Conservation (phyloP, 345 rosid species). For the Garcia nutans region DNA sequence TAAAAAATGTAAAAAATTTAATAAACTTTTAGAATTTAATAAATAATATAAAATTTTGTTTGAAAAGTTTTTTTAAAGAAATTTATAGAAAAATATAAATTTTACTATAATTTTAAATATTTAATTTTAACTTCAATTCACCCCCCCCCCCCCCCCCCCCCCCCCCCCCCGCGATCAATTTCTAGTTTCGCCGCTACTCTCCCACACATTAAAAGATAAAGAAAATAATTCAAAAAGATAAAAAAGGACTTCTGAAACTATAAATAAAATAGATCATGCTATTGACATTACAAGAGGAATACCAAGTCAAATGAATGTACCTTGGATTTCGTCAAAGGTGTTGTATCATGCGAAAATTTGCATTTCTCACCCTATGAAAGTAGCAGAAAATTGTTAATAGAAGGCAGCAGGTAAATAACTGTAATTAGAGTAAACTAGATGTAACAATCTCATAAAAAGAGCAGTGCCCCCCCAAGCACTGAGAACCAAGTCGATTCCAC, state of each 20-base stretch:
- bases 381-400: slow-evolving; percentile 10
- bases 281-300: neutral
- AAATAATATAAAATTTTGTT: too few species aligned
- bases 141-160: too few species aligned
- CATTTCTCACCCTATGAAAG: slow-evolving; percentile 69
- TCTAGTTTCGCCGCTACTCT: too few species aligned
- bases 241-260: neutral
- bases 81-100: too few species aligned
- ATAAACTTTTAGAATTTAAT: too few species aligned
- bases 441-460: neutral
- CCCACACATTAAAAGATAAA: neutral
- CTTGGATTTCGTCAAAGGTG: slow-evolving; percentile 77
- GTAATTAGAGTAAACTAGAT: neutral
- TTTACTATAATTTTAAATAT: too few species aligned
- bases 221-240: neutral
- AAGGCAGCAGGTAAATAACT: neutral
- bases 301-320: slow-evolving; percentile 31
- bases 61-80: too few species aligned
- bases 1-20: too few species aligned
- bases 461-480: neutral
- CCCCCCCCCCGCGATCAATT: too few species aligned
- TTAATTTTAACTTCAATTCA: too few species aligned
- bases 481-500: neutral
- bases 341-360: slow-evolving; percentile 81
- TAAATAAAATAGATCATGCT: neutral